Evolutionary conservation across 805 yeast species (phyloP).

Genomic region (Metschnikowia chrysomelidarum): DNA sequence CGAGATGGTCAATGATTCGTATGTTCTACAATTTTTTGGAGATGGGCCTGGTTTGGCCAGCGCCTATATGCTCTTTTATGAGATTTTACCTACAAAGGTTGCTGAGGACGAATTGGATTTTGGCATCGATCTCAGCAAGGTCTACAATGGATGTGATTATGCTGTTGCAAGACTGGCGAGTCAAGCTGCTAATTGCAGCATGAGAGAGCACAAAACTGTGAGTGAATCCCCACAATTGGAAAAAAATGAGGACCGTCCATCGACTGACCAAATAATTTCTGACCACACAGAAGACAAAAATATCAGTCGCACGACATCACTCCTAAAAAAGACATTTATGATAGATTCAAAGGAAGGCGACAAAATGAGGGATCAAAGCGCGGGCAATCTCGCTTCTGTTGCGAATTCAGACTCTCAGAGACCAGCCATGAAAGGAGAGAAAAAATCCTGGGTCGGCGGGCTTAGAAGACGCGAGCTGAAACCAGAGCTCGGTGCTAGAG

Average conservation of each 20-base stretch:
- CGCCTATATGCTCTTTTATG: constrained; percentile 86
- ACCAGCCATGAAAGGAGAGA: constrained; percentile 23
- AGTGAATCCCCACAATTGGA: background rate
- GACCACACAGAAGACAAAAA: constrained; percentile 1
- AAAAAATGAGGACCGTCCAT: constrained; percentile 2
- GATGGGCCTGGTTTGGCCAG: constrained; percentile 85
- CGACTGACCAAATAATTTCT: background rate
- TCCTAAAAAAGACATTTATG: constrained; percentile 35
- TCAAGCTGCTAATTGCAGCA: constrained; percentile 2
- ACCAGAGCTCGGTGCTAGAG: constrained; percentile 17
- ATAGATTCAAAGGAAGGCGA: constrained; percentile 21
- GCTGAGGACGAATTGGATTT: constrained; percentile 36
- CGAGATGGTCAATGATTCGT: constrained; percentile 78
- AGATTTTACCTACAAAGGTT: constrained; percentile 42
- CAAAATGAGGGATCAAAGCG: constrained; percentile 3
- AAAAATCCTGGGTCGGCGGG: constrained; percentile 43
- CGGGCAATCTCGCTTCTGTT: constrained; percentile 1
- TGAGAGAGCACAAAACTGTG: background rate
- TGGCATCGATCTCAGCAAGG: constrained; percentile 71
- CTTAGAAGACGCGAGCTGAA: constrained; percentile 31
- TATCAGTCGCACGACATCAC: constrained; percentile 15
- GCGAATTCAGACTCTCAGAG: constrained; percentile 6
- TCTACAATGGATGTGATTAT: constrained; percentile 53
- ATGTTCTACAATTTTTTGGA: constrained; percentile 84
- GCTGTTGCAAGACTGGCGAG: constrained; percentile 15